Percentiles rank a stretch among this genome's conserved stretches.
These are phyloP conservation scores for Pseudopithomyces chartarum DNA, from an alignment of 2,329 filamentous ascomycete species.

Conservation along the genomic window DNA sequence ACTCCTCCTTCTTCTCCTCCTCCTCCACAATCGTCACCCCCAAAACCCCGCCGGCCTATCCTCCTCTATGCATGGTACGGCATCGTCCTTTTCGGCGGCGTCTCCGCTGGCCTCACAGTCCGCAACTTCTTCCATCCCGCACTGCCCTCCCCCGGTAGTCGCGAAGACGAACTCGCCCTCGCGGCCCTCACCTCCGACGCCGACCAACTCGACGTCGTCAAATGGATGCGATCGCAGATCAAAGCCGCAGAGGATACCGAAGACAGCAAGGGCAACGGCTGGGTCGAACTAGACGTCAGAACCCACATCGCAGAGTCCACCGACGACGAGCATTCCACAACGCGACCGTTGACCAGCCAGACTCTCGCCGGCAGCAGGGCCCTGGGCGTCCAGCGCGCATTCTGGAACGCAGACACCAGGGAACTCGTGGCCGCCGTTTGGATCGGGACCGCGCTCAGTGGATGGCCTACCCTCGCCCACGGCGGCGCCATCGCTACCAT, in stretches of 20 bases:
- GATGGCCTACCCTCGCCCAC: slow-evolving; percentile 75
- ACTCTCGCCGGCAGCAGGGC: slow-evolving; percentile 47
- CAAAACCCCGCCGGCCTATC: slow-evolving; percentile 27
- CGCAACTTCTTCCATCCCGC: slow-evolving; percentile 33
- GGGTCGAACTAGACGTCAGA: slow-evolving; percentile 38
- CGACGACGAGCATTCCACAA: slow-evolving; percentile 19
- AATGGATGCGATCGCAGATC: slow-evolving; percentile 34
- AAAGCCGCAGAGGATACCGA: slow-evolving; percentile 27
- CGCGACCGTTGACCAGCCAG: slow-evolving; percentile 29
- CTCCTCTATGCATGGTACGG: slow-evolving; percentile 40
- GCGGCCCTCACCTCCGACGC: slow-evolving; percentile 30
- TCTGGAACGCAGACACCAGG: slow-evolving; percentile 64
- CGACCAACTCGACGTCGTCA: slow-evolving; percentile 40
- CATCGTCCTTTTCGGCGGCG: slow-evolving; percentile 30
- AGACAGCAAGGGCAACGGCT: slow-evolving; percentile 26
- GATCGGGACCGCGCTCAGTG: slow-evolving; percentile 67
- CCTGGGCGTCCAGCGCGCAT: slow-evolving; percentile 62
- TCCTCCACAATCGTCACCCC: background rate
- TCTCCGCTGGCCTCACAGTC: slow-evolving; percentile 28
- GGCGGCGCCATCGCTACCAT: slow-evolving; percentile 72
- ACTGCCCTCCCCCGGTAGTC: slow-evolving; percentile 31
- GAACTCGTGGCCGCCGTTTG: slow-evolving; percentile 68
- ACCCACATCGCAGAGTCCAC: slow-evolving; percentile 13
- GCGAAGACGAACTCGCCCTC: slow-evolving; percentile 35
- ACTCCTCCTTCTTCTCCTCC: no score